These are phyloP conservation scores for Saccharomycopsis guyanensis DNA, from an alignment of 805 yeast species.

Conservation along the genomic window DNA sequence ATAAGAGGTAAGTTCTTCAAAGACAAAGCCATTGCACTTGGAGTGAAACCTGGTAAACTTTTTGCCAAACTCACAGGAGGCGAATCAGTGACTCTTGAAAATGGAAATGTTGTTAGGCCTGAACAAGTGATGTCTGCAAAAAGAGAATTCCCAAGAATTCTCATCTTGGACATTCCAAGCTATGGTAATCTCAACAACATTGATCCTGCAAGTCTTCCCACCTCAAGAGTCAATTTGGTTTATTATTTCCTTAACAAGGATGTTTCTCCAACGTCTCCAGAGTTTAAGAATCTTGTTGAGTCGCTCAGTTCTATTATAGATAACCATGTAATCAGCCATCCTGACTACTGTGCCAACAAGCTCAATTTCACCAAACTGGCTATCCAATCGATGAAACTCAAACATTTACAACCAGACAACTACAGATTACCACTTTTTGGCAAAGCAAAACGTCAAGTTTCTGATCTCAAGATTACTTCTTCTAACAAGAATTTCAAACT, in stretches of 20 bases:
- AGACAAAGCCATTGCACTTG: constrained; percentile 55
- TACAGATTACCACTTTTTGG: constrained; percentile 31
- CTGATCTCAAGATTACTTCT: not conserved
- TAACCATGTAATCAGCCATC: constrained; percentile 69
- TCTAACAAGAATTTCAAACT: not conserved
- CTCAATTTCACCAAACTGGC: constrained; percentile 53
- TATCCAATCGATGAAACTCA: constrained; percentile 46
- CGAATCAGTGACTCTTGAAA: constrained; percentile 42
- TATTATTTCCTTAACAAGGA: constrained; percentile 73
- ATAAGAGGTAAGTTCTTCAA: constrained; percentile 72
- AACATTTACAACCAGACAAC: constrained; percentile 38
- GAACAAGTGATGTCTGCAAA: constrained; percentile 65
- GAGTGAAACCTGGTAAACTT: constrained; percentile 57
- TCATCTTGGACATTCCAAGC: constrained; percentile 70
- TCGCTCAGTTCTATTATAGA: constrained; percentile 22
- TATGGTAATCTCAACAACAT: constrained; percentile 34
- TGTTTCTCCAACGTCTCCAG: constrained; percentile 27
- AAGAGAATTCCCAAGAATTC: constrained; percentile 47
- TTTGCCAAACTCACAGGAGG: constrained; percentile 59
- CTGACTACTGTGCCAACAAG: constrained; percentile 51
- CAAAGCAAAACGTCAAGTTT: not conserved
- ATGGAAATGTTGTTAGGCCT: constrained; percentile 55
- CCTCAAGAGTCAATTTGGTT: constrained; percentile 40
- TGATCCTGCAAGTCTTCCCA: constrained; percentile 11
- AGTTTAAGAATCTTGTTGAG: not conserved